phyloP scores from a whole-genome alignment of 768 basidiomycete species.

The Amylocystis lapponica region DNA sequence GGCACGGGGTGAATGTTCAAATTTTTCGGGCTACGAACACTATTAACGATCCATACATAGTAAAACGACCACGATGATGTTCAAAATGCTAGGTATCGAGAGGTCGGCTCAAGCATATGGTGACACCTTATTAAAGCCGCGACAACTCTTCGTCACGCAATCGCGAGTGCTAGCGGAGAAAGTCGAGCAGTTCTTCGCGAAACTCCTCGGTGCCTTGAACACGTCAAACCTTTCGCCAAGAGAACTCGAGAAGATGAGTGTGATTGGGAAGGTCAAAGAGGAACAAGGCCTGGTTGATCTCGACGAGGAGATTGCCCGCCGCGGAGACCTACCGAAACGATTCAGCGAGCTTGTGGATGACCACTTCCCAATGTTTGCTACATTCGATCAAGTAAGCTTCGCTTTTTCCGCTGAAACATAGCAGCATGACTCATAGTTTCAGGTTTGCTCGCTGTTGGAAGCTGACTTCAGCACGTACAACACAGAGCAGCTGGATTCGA shows the following conservation, averaged over 20 bases:
- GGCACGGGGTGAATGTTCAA: constrained; percentile 45
- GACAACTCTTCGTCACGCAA: constrained; percentile 71
- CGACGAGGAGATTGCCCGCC: constrained; percentile 37
- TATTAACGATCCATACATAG: constrained; percentile 28
- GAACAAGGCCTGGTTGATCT: constrained; percentile 27
- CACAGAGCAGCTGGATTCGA: no score
- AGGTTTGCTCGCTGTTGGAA: constrained; percentile 48
- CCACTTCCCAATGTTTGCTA: constrained; percentile 68
- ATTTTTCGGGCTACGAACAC: not conserved
- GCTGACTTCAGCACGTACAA: constrained; percentile 29
- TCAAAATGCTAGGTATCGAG: constrained; percentile 69
- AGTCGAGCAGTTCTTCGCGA: constrained; percentile 61
- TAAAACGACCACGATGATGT: constrained; percentile 73
- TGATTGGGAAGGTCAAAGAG: constrained; percentile 13
- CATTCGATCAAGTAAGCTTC: constrained; percentile 50
- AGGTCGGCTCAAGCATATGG: constrained; percentile 40
- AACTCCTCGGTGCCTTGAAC: constrained; percentile 41
- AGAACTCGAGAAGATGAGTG: constrained; percentile 28
- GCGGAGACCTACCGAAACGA: constrained; percentile 40
- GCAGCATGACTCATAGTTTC: not conserved
- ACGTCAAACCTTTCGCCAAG: constrained; percentile 30
- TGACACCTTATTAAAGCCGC: constrained; percentile 38
- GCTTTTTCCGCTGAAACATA: not conserved
- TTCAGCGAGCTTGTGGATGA: constrained; percentile 52
- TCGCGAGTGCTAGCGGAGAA: constrained; percentile 61